Evolutionary conservation across 495 filamentous ascomycete genomes (phyloP).

Genomic region (Parathielavia hyrcaniae): DNA sequence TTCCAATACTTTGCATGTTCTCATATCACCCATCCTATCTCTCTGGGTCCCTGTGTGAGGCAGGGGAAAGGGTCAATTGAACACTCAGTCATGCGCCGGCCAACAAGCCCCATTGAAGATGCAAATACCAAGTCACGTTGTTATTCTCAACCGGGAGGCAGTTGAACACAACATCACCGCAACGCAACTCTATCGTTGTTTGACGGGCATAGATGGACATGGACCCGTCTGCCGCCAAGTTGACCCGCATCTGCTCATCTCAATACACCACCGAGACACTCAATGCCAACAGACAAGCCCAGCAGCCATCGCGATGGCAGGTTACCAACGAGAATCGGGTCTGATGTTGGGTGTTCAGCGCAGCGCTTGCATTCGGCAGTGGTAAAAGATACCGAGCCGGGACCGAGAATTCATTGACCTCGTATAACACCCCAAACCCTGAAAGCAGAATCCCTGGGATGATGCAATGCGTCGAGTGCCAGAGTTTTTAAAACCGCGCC

Average conservation of each 20-base stretch:
- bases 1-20: too few relatives aligned
- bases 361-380: slow-evolving; percentile 35
- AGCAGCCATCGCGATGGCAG: slow-evolving; percentile 1
- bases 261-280: slow-evolving; percentile 3
- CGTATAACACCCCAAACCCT: slow-evolving; percentile 35
- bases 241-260: slow-evolving; percentile 1
- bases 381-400: slow-evolving; percentile 33
- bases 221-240: slow-evolving; percentile 4
- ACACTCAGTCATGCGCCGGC: not conserved
- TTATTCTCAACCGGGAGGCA: too few relatives aligned
- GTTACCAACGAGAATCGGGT: slow-evolving; percentile 15
- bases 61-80: not conserved
- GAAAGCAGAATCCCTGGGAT: slow-evolving; percentile 36
- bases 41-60: not conserved
- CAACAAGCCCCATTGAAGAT: not conserved
- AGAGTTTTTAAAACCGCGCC: slow-evolving; percentile 35
- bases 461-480: slow-evolving; percentile 35
- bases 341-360: slow-evolving; percentile 25
- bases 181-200: slow-evolving; percentile 18
- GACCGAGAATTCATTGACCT: slow-evolving; percentile 33
- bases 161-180: not conserved
- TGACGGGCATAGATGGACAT: slow-evolving; percentile 13
- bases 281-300: slow-evolving; percentile 6
- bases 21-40: too few relatives aligned
- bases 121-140: not conserved